Evolutionary conservation across 495 filamentous ascomycete genomes (phyloP), one percentile per base, ranked within the genome.

Genomic region (Terfezia claveryi): DNA sequence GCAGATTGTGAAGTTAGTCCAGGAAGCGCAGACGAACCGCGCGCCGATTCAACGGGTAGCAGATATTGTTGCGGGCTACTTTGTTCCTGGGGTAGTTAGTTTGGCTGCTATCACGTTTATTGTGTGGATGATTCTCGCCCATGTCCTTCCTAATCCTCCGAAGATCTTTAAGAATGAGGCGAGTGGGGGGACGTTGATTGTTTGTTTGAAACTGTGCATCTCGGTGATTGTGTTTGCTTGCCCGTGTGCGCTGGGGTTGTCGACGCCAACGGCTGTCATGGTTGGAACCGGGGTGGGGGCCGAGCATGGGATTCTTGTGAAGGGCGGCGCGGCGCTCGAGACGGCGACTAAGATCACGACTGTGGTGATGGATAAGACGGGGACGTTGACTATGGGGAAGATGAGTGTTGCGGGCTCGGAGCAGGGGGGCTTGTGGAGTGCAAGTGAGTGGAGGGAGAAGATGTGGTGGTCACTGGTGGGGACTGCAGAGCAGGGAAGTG

Each of bases 351-450:
- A 85, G 63, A 75, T 99, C 62, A 89, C 79, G 14, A 82, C 93
- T 55, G 77, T 96, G 46, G 87, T 99, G n/a, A 79, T 96, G n/a
- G 91, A 99, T 70, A 99, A 99, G 73, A 99, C 91, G 4, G 91
- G 91, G 32, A 99, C 91, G 2, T 72, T 99, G 59, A 99, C 91
- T 0, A 79, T 87, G 55, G 91, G 91, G 0, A 87, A 84, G 66
- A 96, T 99, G 91, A 87, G 74, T 57, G 88, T 96, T 27, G 79
- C 84, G 23, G 77, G 81, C 56, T 69, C 73, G 17, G 77, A 76
- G 38, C 72, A 86, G 52, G 76, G 77, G 38, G 68, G 76, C 23
- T 71, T 74, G 0, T 96, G 87, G 87, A 71, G 73, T 38, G 79
- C 76, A 51, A 76, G 81, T 36, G 27, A 32, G 4, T 80, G 76